A percentile compares a stretch with the other conserved stretches of the same genome.
These are phyloP conservation scores for Fusarium camptoceras DNA, from an alignment of 2,329 filamentous ascomycete species.

Conservation along the genomic window DNA sequence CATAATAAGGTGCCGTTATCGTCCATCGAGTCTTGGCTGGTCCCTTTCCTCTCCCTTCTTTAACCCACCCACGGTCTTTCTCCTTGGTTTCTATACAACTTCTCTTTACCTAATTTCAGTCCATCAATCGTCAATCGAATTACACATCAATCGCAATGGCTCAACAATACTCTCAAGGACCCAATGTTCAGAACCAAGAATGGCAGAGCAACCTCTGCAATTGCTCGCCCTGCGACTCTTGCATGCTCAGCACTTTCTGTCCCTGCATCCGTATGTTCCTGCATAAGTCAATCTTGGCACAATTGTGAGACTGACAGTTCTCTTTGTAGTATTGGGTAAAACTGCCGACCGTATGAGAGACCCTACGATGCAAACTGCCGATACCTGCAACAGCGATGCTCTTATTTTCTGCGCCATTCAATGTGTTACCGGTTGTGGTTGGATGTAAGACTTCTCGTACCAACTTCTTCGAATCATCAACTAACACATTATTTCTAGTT, in stretches of 20 bases:
- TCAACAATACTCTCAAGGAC: constrained; percentile 43
- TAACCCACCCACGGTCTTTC: background rate
- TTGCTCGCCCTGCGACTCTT: constrained; percentile 56
- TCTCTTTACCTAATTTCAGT: background rate
- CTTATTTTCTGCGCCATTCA: constrained; percentile 55
- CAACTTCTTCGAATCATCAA: background rate
- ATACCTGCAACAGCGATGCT: constrained; percentile 57
- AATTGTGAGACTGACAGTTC: constrained; percentile 26
- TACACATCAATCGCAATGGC: constrained; percentile 38
- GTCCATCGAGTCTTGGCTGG: background rate
- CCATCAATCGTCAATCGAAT: background rate
- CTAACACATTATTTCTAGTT: constrained; percentile 46
- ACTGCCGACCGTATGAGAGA: constrained; percentile 59
- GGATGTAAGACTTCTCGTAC: constrained; percentile 52
- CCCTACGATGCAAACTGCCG: constrained; percentile 55
- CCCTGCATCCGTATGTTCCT: constrained; percentile 58
- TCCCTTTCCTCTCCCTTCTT: background rate
- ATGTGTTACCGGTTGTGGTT: constrained; percentile 57
- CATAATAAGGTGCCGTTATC: constrained; percentile 19
- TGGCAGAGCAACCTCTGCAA: constrained; percentile 56
- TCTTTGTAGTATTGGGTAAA: constrained; percentile 56
- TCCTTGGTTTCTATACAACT: background rate
- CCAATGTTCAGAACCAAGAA: constrained; percentile 48
- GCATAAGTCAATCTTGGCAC: background rate
- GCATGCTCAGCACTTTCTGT: constrained; percentile 54